Conservation (phyloP, 306 rosid genomes). For the Gleditsia sinensis region DNA sequence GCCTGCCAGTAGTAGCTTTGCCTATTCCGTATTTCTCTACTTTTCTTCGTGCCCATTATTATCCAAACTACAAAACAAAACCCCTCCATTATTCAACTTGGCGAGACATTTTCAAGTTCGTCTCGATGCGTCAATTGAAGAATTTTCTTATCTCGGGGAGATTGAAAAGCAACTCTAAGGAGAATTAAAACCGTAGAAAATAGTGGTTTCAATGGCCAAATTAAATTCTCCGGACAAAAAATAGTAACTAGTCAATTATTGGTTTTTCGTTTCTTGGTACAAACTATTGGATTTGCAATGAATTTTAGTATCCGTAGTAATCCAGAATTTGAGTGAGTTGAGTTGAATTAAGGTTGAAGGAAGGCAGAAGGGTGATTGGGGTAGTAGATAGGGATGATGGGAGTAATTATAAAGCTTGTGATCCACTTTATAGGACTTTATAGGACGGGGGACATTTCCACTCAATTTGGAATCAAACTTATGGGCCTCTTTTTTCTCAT, state of each 20-base stretch:
- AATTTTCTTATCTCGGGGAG: neutral
- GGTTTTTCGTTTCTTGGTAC: no score
- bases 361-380: no score
- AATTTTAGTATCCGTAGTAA: slow-evolving; percentile 33
- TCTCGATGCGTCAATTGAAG: neutral
- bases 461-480: slow-evolving; percentile 39
- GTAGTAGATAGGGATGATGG: no score
- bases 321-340: slow-evolving; percentile 30
- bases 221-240: no score
- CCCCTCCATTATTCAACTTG: neutral
- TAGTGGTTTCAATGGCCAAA: no score
- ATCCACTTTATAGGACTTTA: no score
- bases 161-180: neutral
- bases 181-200: no score
- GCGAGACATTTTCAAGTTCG: neutral
- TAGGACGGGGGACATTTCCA: no score
- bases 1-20: slow-evolving; percentile 10
- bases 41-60: slow-evolving; percentile 38
- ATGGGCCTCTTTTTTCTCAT: slow-evolving; percentile 39
- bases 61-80: slow-evolving; percentile 19
- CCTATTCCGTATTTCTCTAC: neutral
- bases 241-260: no score
- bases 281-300: slow-evolving; percentile 28
- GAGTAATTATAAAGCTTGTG: slow-evolving; percentile 26
- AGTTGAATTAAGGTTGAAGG: slow-evolving; percentile 26